Evolutionary conservation across 2,329 filamentous ascomycete genomes (phyloP), one percentile per base, ranked within the genome.

Genomic region (Reticulascus tulasneorum): DNA sequence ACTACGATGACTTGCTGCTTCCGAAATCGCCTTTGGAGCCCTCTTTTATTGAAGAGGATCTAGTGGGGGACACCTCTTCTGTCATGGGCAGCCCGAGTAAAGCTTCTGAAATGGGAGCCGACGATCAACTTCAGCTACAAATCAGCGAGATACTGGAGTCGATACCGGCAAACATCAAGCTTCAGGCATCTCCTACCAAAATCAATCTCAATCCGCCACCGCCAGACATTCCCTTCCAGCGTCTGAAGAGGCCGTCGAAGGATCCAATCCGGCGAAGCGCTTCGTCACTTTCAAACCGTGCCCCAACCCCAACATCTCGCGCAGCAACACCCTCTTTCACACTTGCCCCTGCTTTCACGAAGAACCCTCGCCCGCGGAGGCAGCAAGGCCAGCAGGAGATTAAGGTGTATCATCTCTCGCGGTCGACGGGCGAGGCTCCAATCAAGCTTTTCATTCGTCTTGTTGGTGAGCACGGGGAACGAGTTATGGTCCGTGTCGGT

Each of bases 401-500:
- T 53, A 89, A 90, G 58, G 73, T 96, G 3, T 98, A 97, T 52
- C 90, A 97, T 61, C 75, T 98, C 23, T 88, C 87, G 11, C 80
- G 89, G 30, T 82, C 84, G 13, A 88, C 84, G 23, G 86, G 86
- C 38, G 83, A 93, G 46, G 79, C 87, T 10, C 93, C 93, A 1
- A 90, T 96, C 55, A 97, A 96, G 62, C 77, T 98, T 6, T 94
- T 94, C 53, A 90, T 98, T 34, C 84, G 93, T 12, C 82, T 89
- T 2, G 90, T 98, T 3, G 93, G 93, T 32, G 89, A 95, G 58
- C 75, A 80, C 38, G 87, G 86, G 12, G 89, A 97, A 60, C 81
- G 93, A 33, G 89, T 97, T 43, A 97, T 98, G 93, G 93, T 98
- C 7, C 85, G 93, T 23, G 91, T 98, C 10, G 93, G 93, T 10